These are phyloP conservation scores for Inga oerstediana DNA, from an alignment of 306 rosid genomes.

Conservation along the genomic window DNA sequence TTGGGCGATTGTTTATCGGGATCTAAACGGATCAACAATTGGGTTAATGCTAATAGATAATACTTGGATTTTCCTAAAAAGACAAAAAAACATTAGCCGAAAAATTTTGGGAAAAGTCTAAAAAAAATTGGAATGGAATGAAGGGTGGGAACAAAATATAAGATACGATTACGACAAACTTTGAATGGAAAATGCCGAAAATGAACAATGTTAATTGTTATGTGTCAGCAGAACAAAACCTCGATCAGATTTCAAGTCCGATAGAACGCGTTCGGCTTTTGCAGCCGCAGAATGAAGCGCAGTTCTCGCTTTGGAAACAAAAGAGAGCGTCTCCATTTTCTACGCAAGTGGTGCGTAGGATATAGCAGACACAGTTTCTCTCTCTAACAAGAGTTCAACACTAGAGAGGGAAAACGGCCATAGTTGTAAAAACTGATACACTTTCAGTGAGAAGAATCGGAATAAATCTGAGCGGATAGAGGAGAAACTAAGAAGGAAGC, in stretches of 20 bases:
- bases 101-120: conserved; percentile 22
- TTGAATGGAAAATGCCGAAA: not conserved
- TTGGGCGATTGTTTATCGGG: conserved; percentile 50
- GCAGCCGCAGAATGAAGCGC: conserved; percentile 99
- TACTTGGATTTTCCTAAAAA: not conserved
- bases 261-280: conserved; percentile 91
- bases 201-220: not conserved
- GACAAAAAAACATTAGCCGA: not conserved
- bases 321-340: conserved; percentile 80
- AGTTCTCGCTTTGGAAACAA: conserved; percentile 91
- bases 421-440: not conserved
- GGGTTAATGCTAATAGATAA: conserved; percentile 37
- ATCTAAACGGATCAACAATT: conserved; percentile 57
- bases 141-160: conserved; percentile 2
- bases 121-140: conserved; percentile 28
- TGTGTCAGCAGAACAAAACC: conserved; percentile 46
- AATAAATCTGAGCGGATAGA: conserved; percentile 15
- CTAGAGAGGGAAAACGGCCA: not conserved
- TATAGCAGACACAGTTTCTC: conserved; percentile 5
- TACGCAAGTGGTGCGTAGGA: conserved; percentile 10
- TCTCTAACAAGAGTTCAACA: not conserved
- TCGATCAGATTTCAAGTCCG: conserved; percentile 87
- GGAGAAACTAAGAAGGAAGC: not conserved
- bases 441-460: conserved; percentile 23
- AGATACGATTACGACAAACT: conserved; percentile 14